These are phyloP conservation scores for Fragaria iinumae DNA, from an alignment of 306 rosid genomes.

Conservation along the genomic window DNA sequence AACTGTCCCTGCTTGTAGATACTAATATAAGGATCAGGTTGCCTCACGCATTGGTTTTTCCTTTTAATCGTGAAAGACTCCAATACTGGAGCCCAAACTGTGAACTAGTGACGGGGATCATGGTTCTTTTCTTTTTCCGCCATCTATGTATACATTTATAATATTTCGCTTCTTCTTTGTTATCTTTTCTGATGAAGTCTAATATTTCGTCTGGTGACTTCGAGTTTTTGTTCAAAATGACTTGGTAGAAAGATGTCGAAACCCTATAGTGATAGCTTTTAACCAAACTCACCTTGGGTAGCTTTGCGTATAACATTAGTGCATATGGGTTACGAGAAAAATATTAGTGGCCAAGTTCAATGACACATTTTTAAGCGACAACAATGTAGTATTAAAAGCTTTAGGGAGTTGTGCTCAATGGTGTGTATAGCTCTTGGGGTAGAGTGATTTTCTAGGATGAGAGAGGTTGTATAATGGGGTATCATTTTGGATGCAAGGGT, in stretches of 20 bases:
- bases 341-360: too few relatives aligned
- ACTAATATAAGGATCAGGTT: not conserved
- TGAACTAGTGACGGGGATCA: not conserved
- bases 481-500: too few relatives aligned
- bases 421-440: too few relatives aligned
- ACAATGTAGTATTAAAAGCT: too few relatives aligned
- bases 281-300: not conserved
- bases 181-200: too few relatives aligned
- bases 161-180: not conserved
- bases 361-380: too few relatives aligned
- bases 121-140: not conserved
- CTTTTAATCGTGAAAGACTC: not conserved
- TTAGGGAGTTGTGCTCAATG: too few relatives aligned
- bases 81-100: not conserved
- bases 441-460: too few relatives aligned
- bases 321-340: not conserved
- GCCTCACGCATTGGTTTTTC: not conserved
- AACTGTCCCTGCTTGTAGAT: constrained; percentile 27
- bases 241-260: not conserved
- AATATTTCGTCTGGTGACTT: not conserved
- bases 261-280: not conserved
- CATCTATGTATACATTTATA: not conserved
- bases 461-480: too few relatives aligned
- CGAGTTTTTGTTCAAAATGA: not conserved
- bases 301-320: not conserved